Evolutionary conservation across 371 early-diverging fungal genomes (phyloP).

Genomic region (Lichtheimia corymbifera): DNA sequence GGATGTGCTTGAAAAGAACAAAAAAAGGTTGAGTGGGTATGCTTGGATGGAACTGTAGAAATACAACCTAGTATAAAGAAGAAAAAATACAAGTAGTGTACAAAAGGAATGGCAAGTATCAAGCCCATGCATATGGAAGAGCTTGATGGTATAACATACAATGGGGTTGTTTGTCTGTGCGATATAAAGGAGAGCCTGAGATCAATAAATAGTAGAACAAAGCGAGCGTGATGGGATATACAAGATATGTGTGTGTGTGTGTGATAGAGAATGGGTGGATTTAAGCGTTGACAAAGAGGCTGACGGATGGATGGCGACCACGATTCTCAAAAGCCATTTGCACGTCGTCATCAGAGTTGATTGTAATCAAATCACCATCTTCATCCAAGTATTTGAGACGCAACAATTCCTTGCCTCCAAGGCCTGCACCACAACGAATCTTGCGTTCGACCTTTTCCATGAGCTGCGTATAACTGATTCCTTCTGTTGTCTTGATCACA

Average conservation of each 20-base stretch:
- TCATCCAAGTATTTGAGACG: slow-evolving; percentile 90
- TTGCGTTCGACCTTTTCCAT: slow-evolving; percentile 84
- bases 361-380: slow-evolving; percentile 85
- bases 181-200: background rate
- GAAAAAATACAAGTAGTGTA: slow-evolving; percentile 8
- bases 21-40: background rate
- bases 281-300: slow-evolving; percentile 41
- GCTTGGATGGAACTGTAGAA: background rate
- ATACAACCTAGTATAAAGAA: slow-evolving; percentile 1
- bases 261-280: background rate
- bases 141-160: background rate
- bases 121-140: slow-evolving; percentile 2
- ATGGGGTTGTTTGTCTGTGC: background rate
- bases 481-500: slow-evolving; percentile 77
- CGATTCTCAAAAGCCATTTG: slow-evolving; percentile 88
- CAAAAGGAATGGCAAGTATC: slow-evolving; percentile 7
- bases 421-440: slow-evolving; percentile 77
- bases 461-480: slow-evolving; percentile 75
- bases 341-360: slow-evolving; percentile 91
- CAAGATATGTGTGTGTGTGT: background rate
- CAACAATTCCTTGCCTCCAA: slow-evolving; percentile 48
- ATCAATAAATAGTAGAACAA: slow-evolving; percentile 1
- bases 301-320: slow-evolving; percentile 36
- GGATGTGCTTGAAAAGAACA: background rate
- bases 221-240: slow-evolving; percentile 9